Base-by-base conservation (phyloP, 108 stramenopile species). In the Skeletonema grethae region DNA sequence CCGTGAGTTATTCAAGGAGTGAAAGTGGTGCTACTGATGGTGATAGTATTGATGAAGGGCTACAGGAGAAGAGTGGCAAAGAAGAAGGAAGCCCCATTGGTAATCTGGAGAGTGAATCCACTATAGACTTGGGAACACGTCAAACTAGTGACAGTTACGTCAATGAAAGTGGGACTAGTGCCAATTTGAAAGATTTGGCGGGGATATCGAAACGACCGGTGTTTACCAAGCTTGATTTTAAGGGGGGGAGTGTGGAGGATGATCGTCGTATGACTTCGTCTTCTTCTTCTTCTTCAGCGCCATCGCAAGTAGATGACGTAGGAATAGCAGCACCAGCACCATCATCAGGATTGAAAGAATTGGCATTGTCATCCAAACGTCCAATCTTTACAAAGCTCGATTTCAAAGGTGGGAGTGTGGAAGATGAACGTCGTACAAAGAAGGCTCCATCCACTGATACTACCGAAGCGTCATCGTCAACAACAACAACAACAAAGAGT, bases 161-260 rank as follows among this genome's bases (percentile, higher is more conserved):
- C 41, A 43, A 31, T 20, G 5, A 56, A 16, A 46, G 32, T 25
- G 12, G 69, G 58, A 25, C 57, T 8, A 61, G 35, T 18, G 41
- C 41, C 30, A 63, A 45, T 22, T 58, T 77, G 29, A 70, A 65
- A 61, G 57, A 38, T 31, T 61, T 77, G 38, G 50, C 50, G 9
- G 18, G 18, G 18, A 38, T 70, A 8, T 46, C 69, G 16, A 63
- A 69, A 41, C 63, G 64, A 16, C 55, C 76, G 0, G 61, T 60
- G 32, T 77, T 61, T 55, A 77, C 76, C 39, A 77, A 53, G 64
- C 58, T 77, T 5, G 76, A 77, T 32, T 67, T 77, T 35, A 56
- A 69, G 18, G 76, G 76, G 20, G 69, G 41, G 28, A 57, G 55
- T 28, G 76, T 77, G 9, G 69, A 46, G 41, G 76, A 77, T 65